phyloP scores from a whole-genome alignment of 2,329 filamentous ascomycete species.

The Periglandula ipomoeae region DNA sequence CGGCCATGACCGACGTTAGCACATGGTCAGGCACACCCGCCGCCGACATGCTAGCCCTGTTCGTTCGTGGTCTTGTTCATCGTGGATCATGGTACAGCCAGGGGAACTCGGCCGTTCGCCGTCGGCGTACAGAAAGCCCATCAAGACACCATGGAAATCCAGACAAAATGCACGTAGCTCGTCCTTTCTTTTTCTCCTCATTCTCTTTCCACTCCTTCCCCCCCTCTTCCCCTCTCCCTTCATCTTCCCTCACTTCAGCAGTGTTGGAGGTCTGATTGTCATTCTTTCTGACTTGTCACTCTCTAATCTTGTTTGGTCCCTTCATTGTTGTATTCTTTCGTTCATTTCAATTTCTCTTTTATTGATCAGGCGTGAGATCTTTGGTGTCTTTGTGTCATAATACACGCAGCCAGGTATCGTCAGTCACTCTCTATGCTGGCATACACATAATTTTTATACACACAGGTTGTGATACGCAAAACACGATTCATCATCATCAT shows the following conservation, averaged over 20 bases:
- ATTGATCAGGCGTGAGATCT: background rate
- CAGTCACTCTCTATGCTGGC: constrained; percentile 20
- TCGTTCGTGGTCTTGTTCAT: background rate
- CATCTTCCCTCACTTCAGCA: background rate
- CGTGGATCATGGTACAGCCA: background rate
- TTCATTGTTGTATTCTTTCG: background rate
- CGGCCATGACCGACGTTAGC: background rate
- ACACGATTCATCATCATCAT: constrained; percentile 12
- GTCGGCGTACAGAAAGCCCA: background rate
- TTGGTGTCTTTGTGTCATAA: background rate
- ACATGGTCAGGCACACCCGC: background rate
- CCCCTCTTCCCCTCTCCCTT: background rate
- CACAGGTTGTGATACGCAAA: background rate
- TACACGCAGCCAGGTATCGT: constrained; percentile 4
- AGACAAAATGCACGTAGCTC: background rate
- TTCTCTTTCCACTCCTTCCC: background rate
- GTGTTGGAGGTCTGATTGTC: background rate
- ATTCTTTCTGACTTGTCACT: background rate
- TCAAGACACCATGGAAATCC: background rate
- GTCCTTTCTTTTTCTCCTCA: background rate
- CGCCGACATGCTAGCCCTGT: no score
- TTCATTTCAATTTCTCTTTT: constrained; percentile 3
- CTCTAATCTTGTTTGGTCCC: background rate
- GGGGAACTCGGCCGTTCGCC: background rate
- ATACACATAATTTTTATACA: background rate